These are phyloP conservation scores for Colletotrichum gloeosporioides DNA, from an alignment of 2,329 filamentous ascomycete species.

Conservation along the genomic window DNA sequence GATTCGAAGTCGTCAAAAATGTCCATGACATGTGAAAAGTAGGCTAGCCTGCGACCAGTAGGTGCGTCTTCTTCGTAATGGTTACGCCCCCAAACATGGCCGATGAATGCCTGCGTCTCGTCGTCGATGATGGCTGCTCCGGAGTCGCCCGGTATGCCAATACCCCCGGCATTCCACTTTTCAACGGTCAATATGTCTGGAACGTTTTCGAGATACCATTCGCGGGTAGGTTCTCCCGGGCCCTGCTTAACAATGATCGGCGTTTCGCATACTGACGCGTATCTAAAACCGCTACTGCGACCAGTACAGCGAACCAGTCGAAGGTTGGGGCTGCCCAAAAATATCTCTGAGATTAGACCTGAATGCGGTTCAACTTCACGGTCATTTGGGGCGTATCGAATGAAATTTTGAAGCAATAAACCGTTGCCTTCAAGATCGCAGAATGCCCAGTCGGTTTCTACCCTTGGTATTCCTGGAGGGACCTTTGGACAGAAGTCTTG, in stretches of 20 bases:
- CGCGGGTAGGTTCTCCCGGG: neutral
- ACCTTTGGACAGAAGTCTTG: too few relatives aligned
- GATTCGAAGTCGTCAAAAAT: neutral
- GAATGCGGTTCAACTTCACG: too few relatives aligned
- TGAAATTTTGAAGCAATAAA: too few relatives aligned
- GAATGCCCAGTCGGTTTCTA: too few relatives aligned
- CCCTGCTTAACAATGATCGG: neutral
- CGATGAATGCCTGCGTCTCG: neutral
- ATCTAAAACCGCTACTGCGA: neutral
- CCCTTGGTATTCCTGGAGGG: too few relatives aligned
- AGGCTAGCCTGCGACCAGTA: neutral
- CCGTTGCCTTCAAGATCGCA: too few relatives aligned
- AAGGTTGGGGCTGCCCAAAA: too few relatives aligned
- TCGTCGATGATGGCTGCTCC: neutral
- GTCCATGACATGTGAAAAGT: neutral
- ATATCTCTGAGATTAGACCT: too few relatives aligned
- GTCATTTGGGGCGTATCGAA: too few relatives aligned
- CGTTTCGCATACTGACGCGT: neutral
- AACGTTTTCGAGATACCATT: neutral
- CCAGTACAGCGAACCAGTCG: neutral
- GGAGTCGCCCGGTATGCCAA: neutral
- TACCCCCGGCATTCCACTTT: neutral
- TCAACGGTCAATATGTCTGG: neutral
- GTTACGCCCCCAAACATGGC: neutral
- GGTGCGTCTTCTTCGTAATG: neutral